These are phyloP conservation scores for Stemphylium beticola DNA, from an alignment of 2,329 filamentous ascomycete species.

Conservation along the genomic window DNA sequence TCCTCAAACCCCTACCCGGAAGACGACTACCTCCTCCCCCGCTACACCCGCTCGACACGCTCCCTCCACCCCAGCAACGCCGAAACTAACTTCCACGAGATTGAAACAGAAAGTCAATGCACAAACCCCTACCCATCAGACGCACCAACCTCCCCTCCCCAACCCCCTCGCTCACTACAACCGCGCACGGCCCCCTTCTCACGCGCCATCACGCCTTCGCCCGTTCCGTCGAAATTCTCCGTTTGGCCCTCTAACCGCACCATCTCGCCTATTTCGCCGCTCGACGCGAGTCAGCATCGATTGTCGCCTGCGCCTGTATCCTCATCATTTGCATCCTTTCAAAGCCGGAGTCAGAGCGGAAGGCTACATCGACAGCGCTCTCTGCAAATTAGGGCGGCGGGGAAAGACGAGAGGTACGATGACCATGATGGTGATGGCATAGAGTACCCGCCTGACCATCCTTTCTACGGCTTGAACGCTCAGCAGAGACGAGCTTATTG, in stretches of 20 bases:
- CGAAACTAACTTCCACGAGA: background rate
- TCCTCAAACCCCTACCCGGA: conserved; percentile 4
- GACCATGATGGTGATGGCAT: background rate
- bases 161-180: background rate
- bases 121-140: conserved; percentile 4
- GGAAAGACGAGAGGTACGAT: background rate
- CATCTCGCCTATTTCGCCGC: background rate
- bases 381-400: background rate
- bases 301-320: background rate
- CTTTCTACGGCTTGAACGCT: background rate
- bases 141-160: conserved; percentile 3
- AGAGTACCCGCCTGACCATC: background rate
- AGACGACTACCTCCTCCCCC: conserved; percentile 4
- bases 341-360: background rate
- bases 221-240: background rate
- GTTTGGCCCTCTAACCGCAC: background rate
- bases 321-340: background rate
- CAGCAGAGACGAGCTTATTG: background rate
- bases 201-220: background rate
- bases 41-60: background rate
- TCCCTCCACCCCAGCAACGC: background rate
- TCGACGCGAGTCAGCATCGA: background rate
- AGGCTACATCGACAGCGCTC: background rate
- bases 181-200: background rate
- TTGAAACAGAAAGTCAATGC: background rate